Evolutionary conservation across 2,329 filamentous ascomycete species (phyloP).

Genomic region (Zalaria sp.): DNA sequence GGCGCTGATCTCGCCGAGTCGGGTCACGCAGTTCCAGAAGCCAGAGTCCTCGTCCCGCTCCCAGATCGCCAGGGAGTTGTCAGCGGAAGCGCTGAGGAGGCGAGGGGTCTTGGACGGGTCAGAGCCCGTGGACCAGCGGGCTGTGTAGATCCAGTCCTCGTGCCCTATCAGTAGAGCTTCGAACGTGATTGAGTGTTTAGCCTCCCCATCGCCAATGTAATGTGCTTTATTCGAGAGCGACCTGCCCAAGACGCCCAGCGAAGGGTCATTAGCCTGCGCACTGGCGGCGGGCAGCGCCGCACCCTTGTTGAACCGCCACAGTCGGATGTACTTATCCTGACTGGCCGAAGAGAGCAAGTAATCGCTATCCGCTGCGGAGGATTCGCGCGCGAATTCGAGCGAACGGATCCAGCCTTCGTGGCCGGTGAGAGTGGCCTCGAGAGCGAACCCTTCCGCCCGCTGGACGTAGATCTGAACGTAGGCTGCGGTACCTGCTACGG

Average conservation of each 20-base stretch:
- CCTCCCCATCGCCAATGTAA: conserved; percentile 46
- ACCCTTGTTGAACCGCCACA: conserved; percentile 75
- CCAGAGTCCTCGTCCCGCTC: conserved; percentile 70
- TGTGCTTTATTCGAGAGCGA: conserved; percentile 84
- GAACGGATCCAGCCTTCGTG: conserved; percentile 94
- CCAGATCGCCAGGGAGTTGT: conserved; percentile 92
- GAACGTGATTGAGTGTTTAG: conserved; percentile 72
- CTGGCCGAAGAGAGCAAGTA: conserved; percentile 81
- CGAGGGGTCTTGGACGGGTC: conserved; percentile 26
- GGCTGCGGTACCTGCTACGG: conserved; percentile 72
- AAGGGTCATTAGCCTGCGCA: conserved; percentile 40
- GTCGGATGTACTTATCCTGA: conserved; percentile 90
- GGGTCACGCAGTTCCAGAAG: conserved; percentile 75
- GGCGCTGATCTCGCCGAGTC: conserved; percentile 83
- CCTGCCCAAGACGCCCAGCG: conserved; percentile 48
- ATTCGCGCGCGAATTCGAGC: conserved; percentile 61
- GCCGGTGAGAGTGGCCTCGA: conserved; percentile 65
- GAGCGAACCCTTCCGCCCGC: conserved; percentile 43
- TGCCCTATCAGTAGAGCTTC: conserved; percentile 89
- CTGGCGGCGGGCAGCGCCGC: conserved; percentile 46
- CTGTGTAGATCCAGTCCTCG: conserved; percentile 96
- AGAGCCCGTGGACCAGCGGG: conserved; percentile 50
- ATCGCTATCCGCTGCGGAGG: conserved; percentile 41
- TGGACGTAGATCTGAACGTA: conserved; percentile 68
- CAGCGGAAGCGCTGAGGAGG: conserved; percentile 75